Conservation (phyloP, 2,329 filamentous ascomycete genomes). For the Ophiostoma himal-ulmi region DNA sequence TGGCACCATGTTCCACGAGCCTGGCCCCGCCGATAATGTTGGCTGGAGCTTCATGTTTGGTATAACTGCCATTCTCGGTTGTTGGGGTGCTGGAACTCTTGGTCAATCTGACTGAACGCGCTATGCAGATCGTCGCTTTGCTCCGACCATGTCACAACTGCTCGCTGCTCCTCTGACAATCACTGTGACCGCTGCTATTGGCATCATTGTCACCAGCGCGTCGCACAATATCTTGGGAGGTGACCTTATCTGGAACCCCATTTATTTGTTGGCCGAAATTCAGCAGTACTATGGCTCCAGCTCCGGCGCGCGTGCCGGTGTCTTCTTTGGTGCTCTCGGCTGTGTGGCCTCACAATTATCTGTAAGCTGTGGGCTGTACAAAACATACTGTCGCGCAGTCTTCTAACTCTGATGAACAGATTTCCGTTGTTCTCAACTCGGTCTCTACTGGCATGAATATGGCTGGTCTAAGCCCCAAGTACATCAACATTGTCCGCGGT, state of each 20-base stretch:
- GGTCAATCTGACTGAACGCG: slow-evolving; percentile 43
- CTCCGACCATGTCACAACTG: slow-evolving; percentile 36
- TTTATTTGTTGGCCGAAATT: slow-evolving; percentile 33
- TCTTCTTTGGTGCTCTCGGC: slow-evolving; percentile 42
- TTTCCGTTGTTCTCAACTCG: slow-evolving; percentile 37
- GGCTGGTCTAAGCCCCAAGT: slow-evolving; percentile 41
- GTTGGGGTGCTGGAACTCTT: slow-evolving; percentile 40
- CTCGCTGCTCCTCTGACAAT: slow-evolving; percentile 27
- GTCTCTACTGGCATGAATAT: slow-evolving; percentile 51
- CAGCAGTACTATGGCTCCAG: slow-evolving; percentile 28
- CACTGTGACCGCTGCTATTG: slow-evolving; percentile 32
- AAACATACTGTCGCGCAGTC: not conserved
- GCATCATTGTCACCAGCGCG: slow-evolving; percentile 33
- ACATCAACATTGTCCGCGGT: slow-evolving; percentile 52
- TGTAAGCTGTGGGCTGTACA: not conserved
- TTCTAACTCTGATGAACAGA: not conserved
- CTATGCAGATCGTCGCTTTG: slow-evolving; percentile 37
- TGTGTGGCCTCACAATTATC: slow-evolving; percentile 29
- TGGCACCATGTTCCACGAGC: slow-evolving; percentile 29
- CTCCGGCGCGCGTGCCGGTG: slow-evolving; percentile 36
- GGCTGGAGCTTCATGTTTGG: slow-evolving; percentile 38
- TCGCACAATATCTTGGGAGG: slow-evolving; percentile 32
- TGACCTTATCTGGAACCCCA: slow-evolving; percentile 40
- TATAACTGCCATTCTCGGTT: slow-evolving; percentile 39
- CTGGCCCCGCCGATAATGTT: slow-evolving; percentile 25